phyloP scores from a whole-genome alignment of 495 filamentous ascomycete species.

The Aspergillus ostianus region DNA sequence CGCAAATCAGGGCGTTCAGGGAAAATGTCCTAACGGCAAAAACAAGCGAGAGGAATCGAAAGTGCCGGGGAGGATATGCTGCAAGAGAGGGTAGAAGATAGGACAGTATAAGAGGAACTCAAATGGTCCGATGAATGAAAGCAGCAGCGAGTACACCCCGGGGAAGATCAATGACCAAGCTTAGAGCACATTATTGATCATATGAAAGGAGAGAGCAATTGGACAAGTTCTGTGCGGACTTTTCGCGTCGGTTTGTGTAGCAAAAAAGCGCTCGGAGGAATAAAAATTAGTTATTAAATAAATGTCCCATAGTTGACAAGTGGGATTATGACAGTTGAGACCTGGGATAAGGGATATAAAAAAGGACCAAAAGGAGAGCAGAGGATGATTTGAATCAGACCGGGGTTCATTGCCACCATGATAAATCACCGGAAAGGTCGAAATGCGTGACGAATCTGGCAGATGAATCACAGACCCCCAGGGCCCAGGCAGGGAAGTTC shows the following conservation, averaged over 20 bases:
- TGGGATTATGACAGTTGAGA: background rate
- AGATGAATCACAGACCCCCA: slow-evolving; percentile 11
- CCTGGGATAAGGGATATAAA: slow-evolving; percentile 8
- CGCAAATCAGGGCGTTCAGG: slow-evolving; percentile 7
- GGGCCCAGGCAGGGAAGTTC: background rate
- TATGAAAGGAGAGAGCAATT: slow-evolving; percentile 16
- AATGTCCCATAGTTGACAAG: background rate
- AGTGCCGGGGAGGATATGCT: background rate
- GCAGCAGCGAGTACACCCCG: slow-evolving; percentile 9
- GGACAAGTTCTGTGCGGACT: slow-evolving; percentile 11
- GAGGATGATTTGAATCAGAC: slow-evolving; percentile 15
- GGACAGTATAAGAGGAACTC: background rate
- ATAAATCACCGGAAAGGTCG: slow-evolving; percentile 26
- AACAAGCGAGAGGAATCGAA: background rate
- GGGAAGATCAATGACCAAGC: slow-evolving; percentile 18
- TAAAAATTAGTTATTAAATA: slow-evolving; percentile 6
- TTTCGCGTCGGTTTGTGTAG: slow-evolving; percentile 15
- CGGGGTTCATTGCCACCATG: slow-evolving; percentile 26
- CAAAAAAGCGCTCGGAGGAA: slow-evolving; percentile 14
- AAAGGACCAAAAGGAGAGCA: slow-evolving; percentile 1
- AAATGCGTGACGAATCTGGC: slow-evolving; percentile 11
- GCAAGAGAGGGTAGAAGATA: slow-evolving; percentile 2
- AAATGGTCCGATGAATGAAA: slow-evolving; percentile 17
- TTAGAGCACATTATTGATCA: slow-evolving; percentile 13
- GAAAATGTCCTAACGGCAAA: background rate